Percentiles rank a stretch among this genome's conserved stretches.
Conservation (phyloP, 2,329 filamentous ascomycete genomes). For the Teratosphaeria zuluensis region DNA sequence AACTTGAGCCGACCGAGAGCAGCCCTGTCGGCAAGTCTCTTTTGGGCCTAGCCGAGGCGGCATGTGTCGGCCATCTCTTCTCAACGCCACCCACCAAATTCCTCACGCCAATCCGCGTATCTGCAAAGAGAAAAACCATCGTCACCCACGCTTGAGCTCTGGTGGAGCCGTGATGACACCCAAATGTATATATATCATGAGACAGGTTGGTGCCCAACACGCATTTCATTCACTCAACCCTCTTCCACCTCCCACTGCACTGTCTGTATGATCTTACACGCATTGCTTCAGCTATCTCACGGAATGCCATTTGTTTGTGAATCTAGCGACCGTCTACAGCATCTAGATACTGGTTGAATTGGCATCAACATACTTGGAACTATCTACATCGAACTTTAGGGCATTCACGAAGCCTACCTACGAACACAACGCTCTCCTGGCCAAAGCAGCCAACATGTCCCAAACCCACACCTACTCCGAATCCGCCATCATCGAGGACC, state of each 20-base stretch:
- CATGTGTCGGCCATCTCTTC: background rate
- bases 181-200: background rate
- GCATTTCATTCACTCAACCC: background rate
- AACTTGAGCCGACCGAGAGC: background rate
- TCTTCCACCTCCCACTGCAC: background rate
- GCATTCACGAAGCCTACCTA: background rate
- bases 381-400: background rate
- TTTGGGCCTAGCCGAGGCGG: background rate
- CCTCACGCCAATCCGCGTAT: background rate
- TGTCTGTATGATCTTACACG: background rate
- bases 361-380: background rate
- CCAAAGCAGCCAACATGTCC: background rate
- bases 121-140: background rate
- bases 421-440: too few relatives aligned
- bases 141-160: background rate
- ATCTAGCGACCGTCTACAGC: conserved; percentile 1
- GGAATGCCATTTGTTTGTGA: background rate
- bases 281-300: background rate
- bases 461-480: background rate
- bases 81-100: background rate
- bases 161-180: background rate
- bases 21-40: background rate
- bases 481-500: background rate
- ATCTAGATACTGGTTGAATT: conserved; percentile 1
- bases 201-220: background rate